Percentiles rank a stretch among this genome's conserved stretches.
Evolutionary conservation across 2,329 filamentous ascomycete genomes (phyloP).

Genomic region (Cytospora schulzeri): DNA sequence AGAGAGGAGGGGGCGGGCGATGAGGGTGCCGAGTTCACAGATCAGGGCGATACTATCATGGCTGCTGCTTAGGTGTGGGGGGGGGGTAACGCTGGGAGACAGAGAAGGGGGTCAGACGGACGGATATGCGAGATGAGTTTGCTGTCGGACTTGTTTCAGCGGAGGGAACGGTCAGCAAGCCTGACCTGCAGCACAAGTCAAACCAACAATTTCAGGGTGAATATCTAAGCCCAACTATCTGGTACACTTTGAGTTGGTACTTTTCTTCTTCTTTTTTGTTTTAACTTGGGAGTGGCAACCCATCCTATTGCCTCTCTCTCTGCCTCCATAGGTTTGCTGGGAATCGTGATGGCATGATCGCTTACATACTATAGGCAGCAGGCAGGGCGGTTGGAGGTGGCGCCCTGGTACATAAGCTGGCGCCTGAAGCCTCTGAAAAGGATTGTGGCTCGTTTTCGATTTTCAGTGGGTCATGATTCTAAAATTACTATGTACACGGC

Average conservation of each 20-base stretch:
- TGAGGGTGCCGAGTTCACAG: slow-evolving; percentile 19
- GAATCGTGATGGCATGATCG: too few species aligned
- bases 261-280: too few species aligned
- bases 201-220: neutral
- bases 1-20: slow-evolving; percentile 35
- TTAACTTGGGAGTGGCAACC: neutral
- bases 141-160: too few species aligned
- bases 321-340: neutral
- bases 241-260: neutral
- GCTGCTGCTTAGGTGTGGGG: slow-evolving; percentile 11
- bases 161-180: neutral
- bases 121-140: neutral
- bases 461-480: slow-evolving; percentile 8
- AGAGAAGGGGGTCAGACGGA: neutral
- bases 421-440: neutral
- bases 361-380: too few species aligned
- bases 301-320: neutral
- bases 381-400: neutral
- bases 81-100: neutral
- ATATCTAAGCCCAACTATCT: neutral
- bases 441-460: slow-evolving; percentile 7
- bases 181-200: neutral
- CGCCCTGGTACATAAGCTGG: neutral
- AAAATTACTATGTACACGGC: slow-evolving; percentile 20
- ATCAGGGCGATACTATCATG: slow-evolving; percentile 28